These are phyloP conservation scores for Solanum microdontum DNA, from an alignment of 257 asterid genomes.

Conservation along the genomic window DNA sequence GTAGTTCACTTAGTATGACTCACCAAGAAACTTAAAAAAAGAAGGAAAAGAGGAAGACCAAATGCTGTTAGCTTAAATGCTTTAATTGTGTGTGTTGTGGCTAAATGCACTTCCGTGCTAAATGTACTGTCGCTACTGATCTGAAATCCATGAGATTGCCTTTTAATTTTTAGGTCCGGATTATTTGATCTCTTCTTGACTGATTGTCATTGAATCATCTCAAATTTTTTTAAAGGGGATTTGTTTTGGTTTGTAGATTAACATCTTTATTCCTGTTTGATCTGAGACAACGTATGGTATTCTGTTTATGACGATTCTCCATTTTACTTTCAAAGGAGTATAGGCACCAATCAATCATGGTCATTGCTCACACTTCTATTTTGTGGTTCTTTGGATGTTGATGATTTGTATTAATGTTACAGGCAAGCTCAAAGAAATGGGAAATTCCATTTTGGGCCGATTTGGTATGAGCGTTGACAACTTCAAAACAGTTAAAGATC, in stretches of 20 bases:
- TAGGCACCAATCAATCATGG: background rate
- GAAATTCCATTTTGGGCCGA: conserved; percentile 77
- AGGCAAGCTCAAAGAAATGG: conserved; percentile 91
- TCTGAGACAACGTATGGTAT: background rate
- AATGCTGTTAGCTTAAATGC: background rate
- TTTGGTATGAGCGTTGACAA: conserved; percentile 95
- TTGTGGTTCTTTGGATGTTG: background rate
- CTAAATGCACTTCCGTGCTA: background rate
- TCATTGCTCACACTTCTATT: background rate
- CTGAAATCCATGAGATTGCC: background rate
- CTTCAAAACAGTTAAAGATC: conserved; percentile 85
- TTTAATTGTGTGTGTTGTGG: background rate
- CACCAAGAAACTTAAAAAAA: background rate
- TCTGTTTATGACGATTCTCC: background rate
- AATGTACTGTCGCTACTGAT: background rate
- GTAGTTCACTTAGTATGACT: background rate
- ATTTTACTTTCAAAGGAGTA: background rate
- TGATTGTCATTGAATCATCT: background rate
- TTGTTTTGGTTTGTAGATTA: background rate
- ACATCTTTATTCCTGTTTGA: background rate
- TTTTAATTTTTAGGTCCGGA: background rate
- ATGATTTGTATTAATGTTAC: background rate
- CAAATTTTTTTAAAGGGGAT: background rate
- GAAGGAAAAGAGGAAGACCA: background rate
- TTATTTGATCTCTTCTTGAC: background rate